Evolutionary conservation across 371 early-diverging fungal genomes (phyloP).

Genomic region (Chytridium lagenaria): DNA sequence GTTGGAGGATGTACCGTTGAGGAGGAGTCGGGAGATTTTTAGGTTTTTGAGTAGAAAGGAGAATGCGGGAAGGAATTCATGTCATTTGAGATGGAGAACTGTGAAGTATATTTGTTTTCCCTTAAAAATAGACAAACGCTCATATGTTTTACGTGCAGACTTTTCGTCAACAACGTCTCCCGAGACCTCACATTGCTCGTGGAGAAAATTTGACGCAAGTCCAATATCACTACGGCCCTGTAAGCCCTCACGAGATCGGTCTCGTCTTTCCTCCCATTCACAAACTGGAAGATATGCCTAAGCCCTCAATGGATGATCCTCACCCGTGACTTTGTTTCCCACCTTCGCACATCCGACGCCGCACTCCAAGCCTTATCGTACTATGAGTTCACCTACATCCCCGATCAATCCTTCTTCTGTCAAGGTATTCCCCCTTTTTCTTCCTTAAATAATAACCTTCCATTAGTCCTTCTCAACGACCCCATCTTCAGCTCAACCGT

Average conservation of each 20-base stretch:
- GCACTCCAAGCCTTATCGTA: conserved; percentile 38
- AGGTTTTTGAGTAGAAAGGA: conserved; percentile 26
- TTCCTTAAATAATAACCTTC: neutral
- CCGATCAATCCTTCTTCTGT: conserved; percentile 51
- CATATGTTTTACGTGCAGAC: no score
- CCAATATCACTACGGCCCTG: no score
- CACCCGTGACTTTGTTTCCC: conserved; percentile 30
- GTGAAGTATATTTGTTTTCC: conserved; percentile 4
- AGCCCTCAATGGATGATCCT: conserved; percentile 57
- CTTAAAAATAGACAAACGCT: neutral
- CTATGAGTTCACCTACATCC: conserved; percentile 45
- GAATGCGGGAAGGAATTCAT: conserved; percentile 36
- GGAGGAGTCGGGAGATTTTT: conserved; percentile 42
- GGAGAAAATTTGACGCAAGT: no score
- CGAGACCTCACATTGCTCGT: no score
- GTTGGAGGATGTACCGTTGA: conserved; percentile 49
- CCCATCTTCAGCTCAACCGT: conserved; percentile 29
- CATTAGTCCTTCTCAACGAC: conserved; percentile 33
- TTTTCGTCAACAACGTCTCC: no score
- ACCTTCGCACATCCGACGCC: conserved; percentile 24
- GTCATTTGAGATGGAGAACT: conserved; percentile 30
- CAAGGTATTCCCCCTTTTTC: conserved; percentile 31
- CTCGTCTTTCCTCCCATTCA: conserved; percentile 43
- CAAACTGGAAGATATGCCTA: conserved; percentile 42
- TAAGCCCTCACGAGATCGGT: conserved; percentile 44